Evolutionary conservation across 768 basidiomycete species (phyloP).

Genomic region (Rhizopogon roseolus): DNA sequence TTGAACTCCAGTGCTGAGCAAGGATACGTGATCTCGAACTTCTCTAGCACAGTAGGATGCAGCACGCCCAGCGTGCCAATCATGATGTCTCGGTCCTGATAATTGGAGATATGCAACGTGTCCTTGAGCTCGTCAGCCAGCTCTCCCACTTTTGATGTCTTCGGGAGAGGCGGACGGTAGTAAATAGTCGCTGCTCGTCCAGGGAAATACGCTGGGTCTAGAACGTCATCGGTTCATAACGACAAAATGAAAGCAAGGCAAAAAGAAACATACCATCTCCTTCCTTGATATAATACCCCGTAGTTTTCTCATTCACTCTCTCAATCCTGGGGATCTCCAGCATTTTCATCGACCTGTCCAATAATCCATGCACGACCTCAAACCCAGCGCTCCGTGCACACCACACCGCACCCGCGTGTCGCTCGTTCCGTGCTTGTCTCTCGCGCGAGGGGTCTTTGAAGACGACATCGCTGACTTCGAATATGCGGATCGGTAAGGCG

Average conservation of each 20-base stretch:
- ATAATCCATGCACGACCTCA: conserved; percentile 90
- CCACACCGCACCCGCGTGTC: conserved; percentile 89
- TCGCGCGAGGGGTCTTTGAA: conserved; percentile 78
- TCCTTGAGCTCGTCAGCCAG: conserved; percentile 41
- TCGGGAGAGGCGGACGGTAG: conserved; percentile 54
- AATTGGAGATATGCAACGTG: conserved; percentile 26
- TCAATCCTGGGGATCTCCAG: conserved; percentile 82
- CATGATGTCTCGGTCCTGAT: conserved; percentile 47
- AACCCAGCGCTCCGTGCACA: conserved; percentile 97
- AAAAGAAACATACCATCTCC: conserved; percentile 57
- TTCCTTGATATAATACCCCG: conserved; percentile 92
- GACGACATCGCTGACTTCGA: conserved; percentile 91
- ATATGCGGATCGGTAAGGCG: conserved; percentile 86
- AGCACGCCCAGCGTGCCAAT: conserved; percentile 92
- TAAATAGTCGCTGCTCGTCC: conserved; percentile 90
- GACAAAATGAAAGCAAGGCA: not conserved
- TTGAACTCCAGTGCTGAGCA: conserved; percentile 95
- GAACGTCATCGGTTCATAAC: conserved; percentile 3
- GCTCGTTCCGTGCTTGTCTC: conserved; percentile 81
- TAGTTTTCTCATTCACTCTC: conserved; percentile 49
- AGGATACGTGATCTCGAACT: conserved; percentile 92
- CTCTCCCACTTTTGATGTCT: conserved; percentile 4
- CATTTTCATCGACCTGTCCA: conserved; percentile 96
- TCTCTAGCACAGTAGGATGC: conserved; percentile 86
- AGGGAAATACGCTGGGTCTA: conserved; percentile 93